Evolutionary conservation across 2,329 filamentous ascomycete genomes (phyloP), one percentile per base, ranked within the genome.

Genomic region (Fonsecaea pedrosoi): DNA sequence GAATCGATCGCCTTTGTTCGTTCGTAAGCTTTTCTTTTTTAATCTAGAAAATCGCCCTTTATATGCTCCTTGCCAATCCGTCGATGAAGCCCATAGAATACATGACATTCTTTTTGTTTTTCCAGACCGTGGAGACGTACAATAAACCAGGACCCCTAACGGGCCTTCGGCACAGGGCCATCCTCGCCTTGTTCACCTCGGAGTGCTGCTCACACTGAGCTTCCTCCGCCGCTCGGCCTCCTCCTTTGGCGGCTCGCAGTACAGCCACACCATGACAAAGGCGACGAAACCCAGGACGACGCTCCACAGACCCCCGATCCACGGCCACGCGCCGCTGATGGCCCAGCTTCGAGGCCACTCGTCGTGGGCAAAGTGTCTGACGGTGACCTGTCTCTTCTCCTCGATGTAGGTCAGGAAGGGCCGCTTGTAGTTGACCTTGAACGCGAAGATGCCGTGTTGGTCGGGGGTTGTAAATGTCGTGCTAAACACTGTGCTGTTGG

Each of bases 371-470:
- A 97, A 95, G 83, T 99, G 95, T 55, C 95, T 88, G 37, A 99
- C 92, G 0, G 94, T 96, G 61, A 98, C 94, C 25, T 94, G 95
- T 73, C 89, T 87, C 87, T 98, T 98, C 83, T 97, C 93, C 77
- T 97, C 94, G 61, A 99, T 78, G 77, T 89, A 90, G 75, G 89
- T 95, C 73, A 96, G 81, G 84, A 97, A 96, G 1, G 94, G 93
- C 6, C 95, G 89, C 84, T 96, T 96, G 86, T 98, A 97, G 85
- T 97, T 96, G 79, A 98, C 86, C 77, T 90, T 88, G 86, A 99
- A 98, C 82, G 96, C 96, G 86, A 98, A 99, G 81, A 99, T 97
- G 77, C 95, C 95, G 82, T 99, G 95, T 81, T 99, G 95, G 78
- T 99, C 95, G 4, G 95, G 95, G 3, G 94, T 86, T 70, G 85